phyloP scores from a whole-genome alignment of 805 yeast species.

The Hanseniaspora vineae region DNA sequence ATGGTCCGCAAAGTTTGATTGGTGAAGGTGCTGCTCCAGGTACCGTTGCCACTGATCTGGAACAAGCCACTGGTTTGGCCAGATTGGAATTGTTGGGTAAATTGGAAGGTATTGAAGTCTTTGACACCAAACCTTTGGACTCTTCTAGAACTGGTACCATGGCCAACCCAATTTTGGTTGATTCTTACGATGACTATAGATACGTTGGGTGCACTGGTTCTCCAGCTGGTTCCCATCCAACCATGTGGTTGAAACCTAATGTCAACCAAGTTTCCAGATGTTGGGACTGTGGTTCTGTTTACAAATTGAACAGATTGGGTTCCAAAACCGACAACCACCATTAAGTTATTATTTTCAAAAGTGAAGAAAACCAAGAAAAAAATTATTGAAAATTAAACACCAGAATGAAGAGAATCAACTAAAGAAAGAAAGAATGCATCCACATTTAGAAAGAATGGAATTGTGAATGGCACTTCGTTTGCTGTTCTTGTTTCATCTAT shows the following conservation, averaged over 20 bases:
- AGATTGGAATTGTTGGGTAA: slow-evolving; percentile 91
- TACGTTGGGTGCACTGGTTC: slow-evolving; percentile 96
- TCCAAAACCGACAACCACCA: slow-evolving; percentile 29
- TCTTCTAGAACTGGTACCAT: slow-evolving; percentile 84
- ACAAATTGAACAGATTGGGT: slow-evolving; percentile 79
- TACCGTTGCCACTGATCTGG: slow-evolving; percentile 81
- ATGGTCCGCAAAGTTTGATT: slow-evolving; percentile 61
- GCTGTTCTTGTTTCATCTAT: no score
- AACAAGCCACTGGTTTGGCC: slow-evolving; percentile 97
- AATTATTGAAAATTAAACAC: background rate
- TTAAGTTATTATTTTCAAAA: slow-evolving; percentile 3
- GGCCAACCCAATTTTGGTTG: slow-evolving; percentile 77
- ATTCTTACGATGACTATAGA: slow-evolving; percentile 84
- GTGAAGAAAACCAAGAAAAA: background rate
- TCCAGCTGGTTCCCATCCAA: slow-evolving; percentile 84
- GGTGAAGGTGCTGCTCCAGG: slow-evolving; percentile 87
- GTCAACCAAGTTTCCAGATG: slow-evolving; percentile 79
- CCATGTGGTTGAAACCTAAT: slow-evolving; percentile 87
- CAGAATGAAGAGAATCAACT: background rate
- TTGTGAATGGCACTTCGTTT: no score
- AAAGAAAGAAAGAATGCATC: background rate
- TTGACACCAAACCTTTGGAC: slow-evolving; percentile 80
- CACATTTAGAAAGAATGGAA: no score
- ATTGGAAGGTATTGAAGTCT: slow-evolving; percentile 88
- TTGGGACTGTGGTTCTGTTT: slow-evolving; percentile 98